A percentile compares a stretch with the other conserved stretches of the same genome.
phyloP scores from a whole-genome alignment of 257 asterid genomes.

The Solanum gandarillasii region DNA sequence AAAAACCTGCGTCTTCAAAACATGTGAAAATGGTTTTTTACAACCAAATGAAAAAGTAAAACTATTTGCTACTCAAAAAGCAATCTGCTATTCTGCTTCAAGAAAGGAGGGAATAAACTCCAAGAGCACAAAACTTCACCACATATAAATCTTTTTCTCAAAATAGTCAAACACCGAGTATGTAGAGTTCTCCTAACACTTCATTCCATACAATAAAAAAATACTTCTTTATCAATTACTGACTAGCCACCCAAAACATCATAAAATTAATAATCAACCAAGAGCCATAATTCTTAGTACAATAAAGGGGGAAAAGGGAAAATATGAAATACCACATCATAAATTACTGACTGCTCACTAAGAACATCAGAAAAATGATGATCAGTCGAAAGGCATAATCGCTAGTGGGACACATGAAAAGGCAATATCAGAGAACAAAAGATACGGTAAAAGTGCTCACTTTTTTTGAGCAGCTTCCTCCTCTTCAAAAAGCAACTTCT shows the following conservation, averaged over 20 bases:
- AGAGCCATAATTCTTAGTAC: background rate
- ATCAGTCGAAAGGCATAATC: background rate
- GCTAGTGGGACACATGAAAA: background rate
- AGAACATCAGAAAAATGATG: background rate
- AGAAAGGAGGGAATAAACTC: background rate
- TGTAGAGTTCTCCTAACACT: background rate
- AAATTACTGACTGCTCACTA: background rate
- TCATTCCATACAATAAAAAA: background rate
- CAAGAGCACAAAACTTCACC: background rate
- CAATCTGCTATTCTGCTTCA: background rate
- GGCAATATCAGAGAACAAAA: background rate
- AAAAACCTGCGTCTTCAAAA: background rate
- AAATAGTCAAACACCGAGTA: background rate
- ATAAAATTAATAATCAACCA: background rate
- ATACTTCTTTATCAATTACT: background rate
- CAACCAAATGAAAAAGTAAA: background rate
- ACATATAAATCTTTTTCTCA: background rate
- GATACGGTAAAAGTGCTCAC: conserved; percentile 18
- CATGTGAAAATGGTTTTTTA: background rate
- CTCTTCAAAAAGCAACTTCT: conserved; percentile 93
- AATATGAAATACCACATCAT: background rate
- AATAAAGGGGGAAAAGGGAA: background rate
- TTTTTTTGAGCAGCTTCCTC: conserved; percentile 87
- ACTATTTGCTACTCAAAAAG: background rate
- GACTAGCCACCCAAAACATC: background rate